Conservation (phyloP, 169 alveolate genomes). For the Neospora caninum region DNA sequence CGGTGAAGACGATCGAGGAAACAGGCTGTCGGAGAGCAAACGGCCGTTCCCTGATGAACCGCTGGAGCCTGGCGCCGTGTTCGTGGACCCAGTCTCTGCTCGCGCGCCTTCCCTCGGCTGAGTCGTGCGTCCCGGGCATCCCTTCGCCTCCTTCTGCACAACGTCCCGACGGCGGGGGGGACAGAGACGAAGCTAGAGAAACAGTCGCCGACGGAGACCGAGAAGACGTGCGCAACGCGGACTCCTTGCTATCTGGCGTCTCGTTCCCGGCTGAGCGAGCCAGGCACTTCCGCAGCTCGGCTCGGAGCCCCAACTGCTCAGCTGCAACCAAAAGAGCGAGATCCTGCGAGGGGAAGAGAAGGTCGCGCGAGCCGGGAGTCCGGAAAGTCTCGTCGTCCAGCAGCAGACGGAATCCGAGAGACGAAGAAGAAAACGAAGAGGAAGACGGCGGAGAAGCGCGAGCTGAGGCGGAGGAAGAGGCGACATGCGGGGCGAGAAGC, state of each 20-base stretch:
- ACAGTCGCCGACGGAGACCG: background rate
- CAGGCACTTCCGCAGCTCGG: background rate
- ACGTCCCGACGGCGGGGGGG: background rate
- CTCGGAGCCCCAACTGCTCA: constrained; percentile 5
- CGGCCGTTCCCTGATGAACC: background rate
- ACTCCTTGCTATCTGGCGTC: background rate
- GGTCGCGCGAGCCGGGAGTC: constrained; percentile 1
- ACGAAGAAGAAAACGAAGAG: background rate
- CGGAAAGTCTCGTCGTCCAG: background rate
- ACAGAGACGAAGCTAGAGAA: background rate
- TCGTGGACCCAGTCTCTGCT: background rate
- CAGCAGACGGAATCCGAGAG: background rate
- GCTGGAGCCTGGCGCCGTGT: background rate
- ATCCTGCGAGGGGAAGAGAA: constrained; percentile 50
- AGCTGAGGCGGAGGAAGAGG: background rate
- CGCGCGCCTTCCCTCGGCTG: background rate
- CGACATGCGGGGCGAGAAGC: background rate
- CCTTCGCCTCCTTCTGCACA: background rate
- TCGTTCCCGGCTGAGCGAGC: background rate
- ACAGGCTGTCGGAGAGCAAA: constrained; percentile 18
- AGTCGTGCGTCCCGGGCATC: background rate
- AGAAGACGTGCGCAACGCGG: no score
- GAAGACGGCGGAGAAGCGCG: background rate
- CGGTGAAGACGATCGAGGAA: constrained; percentile 21
- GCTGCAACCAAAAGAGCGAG: constrained; percentile 45